Evolutionary conservation across 2,329 filamentous ascomycete species (phyloP), one percentile per base, ranked within the genome.

Genomic region (Phialophora verrucosa): DNA sequence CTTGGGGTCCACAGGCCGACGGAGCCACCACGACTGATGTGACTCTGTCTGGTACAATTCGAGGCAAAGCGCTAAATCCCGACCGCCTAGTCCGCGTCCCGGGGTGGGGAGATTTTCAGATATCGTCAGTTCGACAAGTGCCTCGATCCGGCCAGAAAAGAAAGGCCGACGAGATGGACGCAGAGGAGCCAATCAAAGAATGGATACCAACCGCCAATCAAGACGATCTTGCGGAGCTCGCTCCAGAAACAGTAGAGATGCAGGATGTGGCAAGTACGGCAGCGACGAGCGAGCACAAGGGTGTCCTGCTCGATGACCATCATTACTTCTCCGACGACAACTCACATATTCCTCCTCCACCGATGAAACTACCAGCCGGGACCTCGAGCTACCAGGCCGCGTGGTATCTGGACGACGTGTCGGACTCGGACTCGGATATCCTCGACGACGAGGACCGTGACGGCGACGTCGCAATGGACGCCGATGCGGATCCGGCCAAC

Each of bases 301-400:
- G 94, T 70, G 95, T 99, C 0, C 82, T 99, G 49, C 84, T 99
- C 10, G 95, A 99, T 72, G 94, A 98, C 71, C 94, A 99, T 77
- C 94, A 98, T 76, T 99, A 99, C 78, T 99, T 98, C 76, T 93
- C 93, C 0, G 94, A 98, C 51, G 92, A 95, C 55, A 90, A 95
- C 61, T 80, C 78, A 4, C 83, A 88, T 61, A 81, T 84, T 20
- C 81, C 87, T 20, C 79, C 84, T 42, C 80, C 81, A 35, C 91
- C 91, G 6, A 95, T 90, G 79, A 87, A 88, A 69, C 80, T 99
- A 25, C 95, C 95, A 0, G 91, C 89, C 78, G 95, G 95, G 69
- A 99, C 95, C 2, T 98, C 95, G 47, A 88, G 90, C 63, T 98
- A 97, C 78, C 95, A 99, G 79, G 87, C 93, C 25, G 93, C 94